These are phyloP conservation scores for Kodamaea kakaduensis DNA, from an alignment of 805 yeast species.

Conservation along the genomic window DNA sequence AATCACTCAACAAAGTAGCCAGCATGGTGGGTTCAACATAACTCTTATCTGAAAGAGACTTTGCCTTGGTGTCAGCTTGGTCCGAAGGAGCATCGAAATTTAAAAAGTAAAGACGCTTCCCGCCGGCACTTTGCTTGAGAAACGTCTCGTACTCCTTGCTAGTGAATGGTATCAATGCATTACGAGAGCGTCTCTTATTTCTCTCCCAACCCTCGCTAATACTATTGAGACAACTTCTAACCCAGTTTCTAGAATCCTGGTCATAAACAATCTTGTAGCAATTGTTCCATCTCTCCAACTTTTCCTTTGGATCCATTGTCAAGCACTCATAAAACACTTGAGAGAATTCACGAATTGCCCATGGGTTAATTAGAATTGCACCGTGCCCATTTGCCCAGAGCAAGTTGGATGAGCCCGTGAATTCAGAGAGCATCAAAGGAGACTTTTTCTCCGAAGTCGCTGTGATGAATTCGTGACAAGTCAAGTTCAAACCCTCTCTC, in stretches of 20 bases:
- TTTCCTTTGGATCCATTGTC: slow-evolving; percentile 59
- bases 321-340: slow-evolving; percentile 62
- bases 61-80: slow-evolving; percentile 9
- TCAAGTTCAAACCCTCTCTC: slow-evolving; percentile 95
- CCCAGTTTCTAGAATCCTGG: slow-evolving; percentile 78
- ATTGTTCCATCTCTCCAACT: slow-evolving; percentile 55
- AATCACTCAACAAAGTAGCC: slow-evolving; percentile 47
- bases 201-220: slow-evolving; percentile 44
- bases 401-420: slow-evolving; percentile 89
- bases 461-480: slow-evolving; percentile 89
- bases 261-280: slow-evolving; percentile 55
- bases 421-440: slow-evolving; percentile 84
- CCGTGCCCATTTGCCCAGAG: slow-evolving; percentile 52
- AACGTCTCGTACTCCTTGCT: slow-evolving; percentile 30
- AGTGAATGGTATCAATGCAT: slow-evolving; percentile 29
- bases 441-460: slow-evolving; percentile 69
- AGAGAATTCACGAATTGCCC: slow-evolving; percentile 72
- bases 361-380: slow-evolving; percentile 81
- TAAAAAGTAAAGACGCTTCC: slow-evolving; percentile 48
- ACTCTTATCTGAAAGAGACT: slow-evolving; percentile 19
- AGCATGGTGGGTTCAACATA: slow-evolving; percentile 52
- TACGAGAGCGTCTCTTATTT: slow-evolving; percentile 25
- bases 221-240: slow-evolving; percentile 48
- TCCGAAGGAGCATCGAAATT: slow-evolving; percentile 44
- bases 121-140: slow-evolving; percentile 19